Base-by-base conservation (phyloP, 805 yeast species). In the Candida railenensis region DNA sequence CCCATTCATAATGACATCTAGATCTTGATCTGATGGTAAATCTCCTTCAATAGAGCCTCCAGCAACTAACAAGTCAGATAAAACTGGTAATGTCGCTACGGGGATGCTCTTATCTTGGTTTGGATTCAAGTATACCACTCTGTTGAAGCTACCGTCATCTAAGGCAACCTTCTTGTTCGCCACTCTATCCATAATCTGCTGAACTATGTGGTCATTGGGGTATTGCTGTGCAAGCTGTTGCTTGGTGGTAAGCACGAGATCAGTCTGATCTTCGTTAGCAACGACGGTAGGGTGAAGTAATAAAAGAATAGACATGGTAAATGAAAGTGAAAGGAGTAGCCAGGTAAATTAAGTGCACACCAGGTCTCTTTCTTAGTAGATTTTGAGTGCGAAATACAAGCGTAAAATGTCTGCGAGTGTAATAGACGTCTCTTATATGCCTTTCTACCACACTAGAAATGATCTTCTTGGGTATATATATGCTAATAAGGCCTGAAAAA, bases 261-360 rank as follows among this genome's bases (percentile, higher is more conserved):
- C 67, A 38, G 82, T 20, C 19, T 42, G 34, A 3, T 33, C 45
- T 11, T 22, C 84, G 34, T 77, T 74, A 0, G 84, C 78, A 11
- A 83, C 87, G 41, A 80, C 74, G 5, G 87, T 83, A 16, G 89
- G 89, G 56, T 84, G 89, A 45, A 84, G 71, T 42, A 84, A 67
- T 22, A 83, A 62, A 45, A 83, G 63, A 21, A 65, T 59, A 39
- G 53, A 53, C 48, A 59, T 52, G 19, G 18, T 5, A 11, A 25
- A 7, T 5, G 9, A 25, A 25, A 25, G 34, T 30, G 34, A 30
- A 30, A 14, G 34, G n/a, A n/a, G n/a, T n/a, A n/a, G n/a, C n/a
- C n/a, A n/a, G n/a, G n/a, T n/a, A n/a, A n/a, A n/a, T n/a, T 21
- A 19, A 16, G 15, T 12, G 8, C 41, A 16, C 12, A 15, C 5